Conservation (phyloP, 306 rosid species). For the Prosopis cineraria region DNA sequence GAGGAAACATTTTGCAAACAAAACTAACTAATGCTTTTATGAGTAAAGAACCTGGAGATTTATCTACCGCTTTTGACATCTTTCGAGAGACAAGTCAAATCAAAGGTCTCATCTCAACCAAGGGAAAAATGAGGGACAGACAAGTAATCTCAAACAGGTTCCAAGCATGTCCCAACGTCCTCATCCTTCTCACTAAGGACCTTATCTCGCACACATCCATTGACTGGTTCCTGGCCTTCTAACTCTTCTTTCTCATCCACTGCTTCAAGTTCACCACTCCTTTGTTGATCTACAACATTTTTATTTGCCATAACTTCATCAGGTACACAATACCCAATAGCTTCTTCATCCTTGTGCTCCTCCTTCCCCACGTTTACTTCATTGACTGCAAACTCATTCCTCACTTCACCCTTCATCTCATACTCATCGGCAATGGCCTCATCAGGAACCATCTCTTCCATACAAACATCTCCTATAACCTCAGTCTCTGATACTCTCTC, state of each 20-base stretch:
- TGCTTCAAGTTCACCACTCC: constrained; percentile 34
- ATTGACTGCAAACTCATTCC: constrained; percentile 23
- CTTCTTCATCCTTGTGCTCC: constrained; percentile 33
- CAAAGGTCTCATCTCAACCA: constrained; percentile 29
- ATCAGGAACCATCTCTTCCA: constrained; percentile 46
- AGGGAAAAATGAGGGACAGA: constrained; percentile 32
- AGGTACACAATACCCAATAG: constrained; percentile 15
- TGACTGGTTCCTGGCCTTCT: constrained; percentile 21
- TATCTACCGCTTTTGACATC: constrained; percentile 26
- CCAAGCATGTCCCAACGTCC: constrained; percentile 40
- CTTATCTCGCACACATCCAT: constrained; percentile 26
- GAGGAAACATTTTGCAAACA: constrained; percentile 23
- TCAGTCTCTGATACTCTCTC: constrained; percentile 44
- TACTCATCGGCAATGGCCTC: constrained; percentile 28
- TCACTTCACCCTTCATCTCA: constrained; percentile 38
- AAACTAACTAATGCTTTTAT: background rate
- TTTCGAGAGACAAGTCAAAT: background rate
- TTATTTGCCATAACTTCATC: constrained; percentile 33
- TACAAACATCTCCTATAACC: constrained; percentile 42
- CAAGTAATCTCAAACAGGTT: constrained; percentile 32
- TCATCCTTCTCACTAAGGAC: constrained; percentile 39
- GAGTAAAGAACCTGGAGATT: constrained; percentile 42
- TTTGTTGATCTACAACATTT: constrained; percentile 30
- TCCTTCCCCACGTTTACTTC: constrained; percentile 34
- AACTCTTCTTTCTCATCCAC: constrained; percentile 31